A percentile compares a stretch with the other conserved stretches of the same genome.
phyloP scores from a whole-genome alignment of 768 basidiomycete species.

The Dioszegia crocea region DNA sequence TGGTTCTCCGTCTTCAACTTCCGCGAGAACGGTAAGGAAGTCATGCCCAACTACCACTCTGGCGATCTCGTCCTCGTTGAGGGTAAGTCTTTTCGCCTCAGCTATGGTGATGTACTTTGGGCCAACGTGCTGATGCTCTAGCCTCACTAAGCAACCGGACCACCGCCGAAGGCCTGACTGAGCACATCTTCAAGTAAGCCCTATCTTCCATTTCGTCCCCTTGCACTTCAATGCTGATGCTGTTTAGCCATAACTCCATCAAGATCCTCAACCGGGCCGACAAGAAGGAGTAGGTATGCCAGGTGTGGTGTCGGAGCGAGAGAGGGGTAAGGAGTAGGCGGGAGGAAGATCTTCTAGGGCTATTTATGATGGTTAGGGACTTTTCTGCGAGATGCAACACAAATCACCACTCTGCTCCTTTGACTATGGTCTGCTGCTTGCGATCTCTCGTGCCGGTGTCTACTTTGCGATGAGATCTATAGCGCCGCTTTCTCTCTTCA shows the following conservation, averaged over 20 bases:
- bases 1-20: slow-evolving; percentile 24
- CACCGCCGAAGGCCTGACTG: not conserved
- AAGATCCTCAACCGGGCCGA: not conserved
- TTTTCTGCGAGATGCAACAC: not conserved
- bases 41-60: slow-evolving; percentile 7
- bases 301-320: too few species aligned
- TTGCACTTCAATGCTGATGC: not conserved
- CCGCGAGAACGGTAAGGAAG: slow-evolving; percentile 6
- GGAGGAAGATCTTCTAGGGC: too few species aligned
- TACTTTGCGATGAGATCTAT: too few species aligned
- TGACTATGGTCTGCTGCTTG: too few species aligned
- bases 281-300: not conserved
- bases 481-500: too few species aligned
- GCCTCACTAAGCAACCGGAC: not conserved
- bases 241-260: not conserved
- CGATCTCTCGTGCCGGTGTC: too few species aligned
- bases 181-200: not conserved
- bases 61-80: slow-evolving; percentile 16
- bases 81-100: slow-evolving; percentile 20
- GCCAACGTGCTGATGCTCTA: not conserved
- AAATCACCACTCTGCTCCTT: not conserved
- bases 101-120: too few species aligned
- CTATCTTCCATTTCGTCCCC: too few species aligned
- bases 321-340: too few species aligned
- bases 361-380: not conserved